These are phyloP conservation scores for Populus alba DNA, from an alignment of 345 rosid species.

Conservation along the genomic window DNA sequence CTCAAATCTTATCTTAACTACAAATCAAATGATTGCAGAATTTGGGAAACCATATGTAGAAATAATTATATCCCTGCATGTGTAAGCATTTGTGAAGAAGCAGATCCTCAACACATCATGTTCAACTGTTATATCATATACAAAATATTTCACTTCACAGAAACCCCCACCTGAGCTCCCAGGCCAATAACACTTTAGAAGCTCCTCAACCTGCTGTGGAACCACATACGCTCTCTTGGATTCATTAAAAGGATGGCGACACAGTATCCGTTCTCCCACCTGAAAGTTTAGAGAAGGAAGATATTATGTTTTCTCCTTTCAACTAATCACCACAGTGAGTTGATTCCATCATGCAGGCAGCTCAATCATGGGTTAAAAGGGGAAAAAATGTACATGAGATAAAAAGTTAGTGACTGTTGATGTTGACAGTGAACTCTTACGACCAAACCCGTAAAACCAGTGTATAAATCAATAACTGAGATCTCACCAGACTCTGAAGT, in stretches of 20 bases:
- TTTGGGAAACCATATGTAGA: not conserved
- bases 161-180: constrained; percentile 62
- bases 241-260: constrained; percentile 97
- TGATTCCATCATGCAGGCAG: not conserved
- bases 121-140: not conserved
- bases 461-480: not conserved
- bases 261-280: constrained; percentile 84
- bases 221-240: constrained; percentile 95
- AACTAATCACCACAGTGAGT: not conserved
- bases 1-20: not conserved
- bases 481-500: not conserved
- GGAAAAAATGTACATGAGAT: not conserved
- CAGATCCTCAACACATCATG: not conserved
- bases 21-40: not conserved
- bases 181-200: constrained; percentile 89
- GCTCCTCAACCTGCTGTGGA: constrained; percentile 87
- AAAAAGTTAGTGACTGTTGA: not conserved
- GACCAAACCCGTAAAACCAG: not conserved
- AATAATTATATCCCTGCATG: not conserved
- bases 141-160: not conserved
- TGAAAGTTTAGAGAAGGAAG: constrained; percentile 16
- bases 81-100: not conserved
- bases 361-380: not conserved
- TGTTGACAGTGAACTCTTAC: not conserved
- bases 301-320: not conserved